phyloP scores from a whole-genome alignment of 768 basidiomycete genomes.

The Hirschioporus abietinus region DNA sequence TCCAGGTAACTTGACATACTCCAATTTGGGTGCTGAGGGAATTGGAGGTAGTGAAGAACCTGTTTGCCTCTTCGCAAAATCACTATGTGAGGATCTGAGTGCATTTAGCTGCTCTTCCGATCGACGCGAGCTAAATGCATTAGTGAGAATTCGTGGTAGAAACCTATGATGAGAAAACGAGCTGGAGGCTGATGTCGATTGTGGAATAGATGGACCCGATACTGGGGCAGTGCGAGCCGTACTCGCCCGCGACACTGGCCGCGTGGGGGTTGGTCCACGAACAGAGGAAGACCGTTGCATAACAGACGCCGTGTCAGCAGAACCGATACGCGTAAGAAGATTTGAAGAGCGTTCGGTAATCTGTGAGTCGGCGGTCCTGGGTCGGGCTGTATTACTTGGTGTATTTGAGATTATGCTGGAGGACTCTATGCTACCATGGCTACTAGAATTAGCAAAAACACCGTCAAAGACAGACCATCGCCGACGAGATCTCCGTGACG shows the following conservation, averaged over 20 bases:
- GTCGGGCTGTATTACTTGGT: neutral
- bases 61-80: constrained; percentile 30
- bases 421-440: constrained; percentile 19
- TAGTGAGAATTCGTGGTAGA: constrained; percentile 64
- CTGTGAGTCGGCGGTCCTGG: neutral
- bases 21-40: constrained; percentile 75
- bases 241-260: neutral
- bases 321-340: neutral
- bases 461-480: constrained; percentile 70
- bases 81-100: constrained; percentile 35
- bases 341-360: neutral
- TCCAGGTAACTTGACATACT: constrained; percentile 89
- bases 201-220: neutral
- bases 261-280: neutral
- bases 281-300: neutral
- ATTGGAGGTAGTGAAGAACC: constrained; percentile 36
- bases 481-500: constrained; percentile 31
- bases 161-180: constrained; percentile 48
- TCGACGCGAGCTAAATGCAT: constrained; percentile 54
- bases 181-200: constrained; percentile 8
- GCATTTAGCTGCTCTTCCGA: constrained; percentile 47
- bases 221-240: neutral
- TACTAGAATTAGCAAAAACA: constrained; percentile 28
- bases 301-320: neutral
- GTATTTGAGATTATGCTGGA: neutral